Percentiles rank a stretch among this genome's conserved stretches.
Evolutionary conservation across 805 yeast species (phyloP).

Genomic region (Saturnispora serradocipensis): DNA sequence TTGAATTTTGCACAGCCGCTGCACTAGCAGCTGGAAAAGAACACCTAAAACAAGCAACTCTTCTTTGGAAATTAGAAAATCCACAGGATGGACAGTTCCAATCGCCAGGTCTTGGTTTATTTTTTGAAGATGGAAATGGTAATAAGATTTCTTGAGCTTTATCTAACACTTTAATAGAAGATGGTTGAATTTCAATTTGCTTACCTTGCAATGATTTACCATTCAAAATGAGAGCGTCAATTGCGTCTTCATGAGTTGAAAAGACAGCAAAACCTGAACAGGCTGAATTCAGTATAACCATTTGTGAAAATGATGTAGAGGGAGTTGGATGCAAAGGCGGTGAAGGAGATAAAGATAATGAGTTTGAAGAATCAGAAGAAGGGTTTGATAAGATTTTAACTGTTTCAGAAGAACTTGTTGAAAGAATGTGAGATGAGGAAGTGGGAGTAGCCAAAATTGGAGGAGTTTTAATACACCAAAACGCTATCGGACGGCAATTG

Average conservation of each 20-base stretch:
- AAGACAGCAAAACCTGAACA: slow-evolving; percentile 80
- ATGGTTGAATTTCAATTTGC: slow-evolving; percentile 79
- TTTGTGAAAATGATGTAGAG: slow-evolving; percentile 11
- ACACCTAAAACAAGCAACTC: slow-evolving; percentile 91
- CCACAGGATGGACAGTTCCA: slow-evolving; percentile 99
- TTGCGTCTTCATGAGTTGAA: slow-evolving; percentile 77
- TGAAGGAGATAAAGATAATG: not conserved
- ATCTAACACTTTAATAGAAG: slow-evolving; percentile 68
- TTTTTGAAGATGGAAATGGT: slow-evolving; percentile 76
- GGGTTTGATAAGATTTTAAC: not conserved
- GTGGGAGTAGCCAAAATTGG: not conserved
- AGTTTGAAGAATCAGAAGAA: not conserved
- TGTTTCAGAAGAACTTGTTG: slow-evolving; percentile 10
- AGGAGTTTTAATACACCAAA: slow-evolving; percentile 55
- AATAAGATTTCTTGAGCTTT: slow-evolving; percentile 73
- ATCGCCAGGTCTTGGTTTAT: slow-evolving; percentile 92
- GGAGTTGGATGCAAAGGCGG: not conserved
- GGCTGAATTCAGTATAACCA: slow-evolving; percentile 10
- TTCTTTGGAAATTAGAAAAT: slow-evolving; percentile 85
- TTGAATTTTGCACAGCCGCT: slow-evolving; percentile 57
- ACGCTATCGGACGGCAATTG: slow-evolving; percentile 80
- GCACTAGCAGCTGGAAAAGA: slow-evolving; percentile 78
- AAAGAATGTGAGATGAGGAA: not conserved
- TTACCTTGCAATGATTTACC: slow-evolving; percentile 68
- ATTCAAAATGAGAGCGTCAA: slow-evolving; percentile 66